Conservation (phyloP, 2,329 filamentous ascomycete species). For the Colletotrichum spaethianum region DNA sequence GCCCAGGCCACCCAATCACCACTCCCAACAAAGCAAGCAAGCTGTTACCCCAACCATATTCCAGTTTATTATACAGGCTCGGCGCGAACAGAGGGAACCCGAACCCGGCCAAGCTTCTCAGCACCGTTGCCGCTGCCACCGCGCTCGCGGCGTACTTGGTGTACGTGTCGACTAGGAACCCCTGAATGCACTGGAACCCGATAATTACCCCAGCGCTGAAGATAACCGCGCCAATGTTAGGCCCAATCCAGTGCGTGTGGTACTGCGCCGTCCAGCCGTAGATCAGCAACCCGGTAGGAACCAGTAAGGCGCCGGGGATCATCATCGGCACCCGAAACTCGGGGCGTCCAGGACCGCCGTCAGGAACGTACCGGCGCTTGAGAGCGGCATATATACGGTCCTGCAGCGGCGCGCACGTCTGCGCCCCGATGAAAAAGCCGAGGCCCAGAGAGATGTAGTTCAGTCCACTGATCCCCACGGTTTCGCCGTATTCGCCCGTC, state of each 20-base stretch:
- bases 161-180: slow-evolving; percentile 63
- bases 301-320: slow-evolving; percentile 55
- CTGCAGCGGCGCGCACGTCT: slow-evolving; percentile 58
- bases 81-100: slow-evolving; percentile 67
- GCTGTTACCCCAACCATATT: slow-evolving; percentile 59
- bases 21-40: slow-evolving; percentile 60
- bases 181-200: slow-evolving; percentile 61
- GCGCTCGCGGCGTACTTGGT: slow-evolving; percentile 62
- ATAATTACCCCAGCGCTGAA: slow-evolving; percentile 57
- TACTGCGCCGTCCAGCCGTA: slow-evolving; percentile 63
- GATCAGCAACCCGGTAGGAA: slow-evolving; percentile 60
- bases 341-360: slow-evolving; percentile 53
- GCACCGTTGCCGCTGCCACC: slow-evolving; percentile 59
- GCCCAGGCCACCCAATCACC: slow-evolving; percentile 57
- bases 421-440: slow-evolving; percentile 64
- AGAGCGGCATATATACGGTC: slow-evolving; percentile 62
- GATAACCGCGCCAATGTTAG: slow-evolving; percentile 59
- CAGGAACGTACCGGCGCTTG: slow-evolving; percentile 55
- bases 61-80: slow-evolving; percentile 58
- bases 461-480: slow-evolving; percentile 59
- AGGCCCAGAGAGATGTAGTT: slow-evolving; percentile 65
- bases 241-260: slow-evolving; percentile 60
- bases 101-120: slow-evolving; percentile 64
- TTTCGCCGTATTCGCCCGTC: slow-evolving; percentile 59
- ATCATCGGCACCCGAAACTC: slow-evolving; percentile 61